A percentile compares a stretch with the other conserved stretches of the same genome.
These are phyloP conservation scores for Caloboletus firmus DNA, from an alignment of 1,284 basidiomycete genomes.

Conservation along the genomic window DNA sequence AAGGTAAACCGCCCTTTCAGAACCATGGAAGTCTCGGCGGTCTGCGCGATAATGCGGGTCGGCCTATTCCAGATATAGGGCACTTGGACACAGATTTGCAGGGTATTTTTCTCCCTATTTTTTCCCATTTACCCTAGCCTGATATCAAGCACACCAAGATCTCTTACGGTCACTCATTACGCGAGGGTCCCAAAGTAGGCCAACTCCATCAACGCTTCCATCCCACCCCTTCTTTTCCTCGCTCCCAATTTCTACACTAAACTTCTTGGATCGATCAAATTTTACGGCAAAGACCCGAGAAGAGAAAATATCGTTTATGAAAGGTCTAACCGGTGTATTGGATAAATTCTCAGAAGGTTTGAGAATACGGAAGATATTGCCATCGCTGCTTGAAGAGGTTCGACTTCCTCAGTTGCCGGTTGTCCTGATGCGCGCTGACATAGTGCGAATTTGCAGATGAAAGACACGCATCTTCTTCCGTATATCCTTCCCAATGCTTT, in stretches of 20 bases:
- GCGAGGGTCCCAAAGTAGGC: constrained; percentile 69
- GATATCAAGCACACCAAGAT: constrained; percentile 44
- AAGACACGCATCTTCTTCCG: constrained; percentile 87
- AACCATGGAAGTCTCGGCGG: constrained; percentile 83
- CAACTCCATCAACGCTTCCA: constrained; percentile 78
- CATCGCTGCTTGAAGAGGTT: constrained; percentile 91
- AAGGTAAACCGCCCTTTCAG: constrained; percentile 84
- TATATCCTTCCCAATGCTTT: constrained; percentile 99
- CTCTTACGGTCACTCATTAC: constrained; percentile 80
- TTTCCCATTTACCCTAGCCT: constrained; percentile 2
- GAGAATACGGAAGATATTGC: constrained; percentile 88
- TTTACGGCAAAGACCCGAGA: constrained; percentile 93
- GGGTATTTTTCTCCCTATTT: constrained; percentile 41
- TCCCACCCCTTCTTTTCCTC: constrained; percentile 92
- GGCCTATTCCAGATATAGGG: constrained; percentile 57
- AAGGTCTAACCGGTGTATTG: constrained; percentile 82
- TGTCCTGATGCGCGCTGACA: constrained; percentile 12
- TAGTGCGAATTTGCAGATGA: constrained; percentile 62
- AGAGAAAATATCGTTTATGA: constrained; percentile 96
- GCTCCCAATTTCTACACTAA: constrained; percentile 94
- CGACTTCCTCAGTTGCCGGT: constrained; percentile 18
- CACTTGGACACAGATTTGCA: constrained; percentile 67
- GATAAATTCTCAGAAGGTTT: constrained; percentile 87
- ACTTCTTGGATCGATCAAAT: constrained; percentile 93
- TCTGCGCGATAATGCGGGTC: constrained; percentile 78